Base-by-base conservation (phyloP, 2,329 filamentous ascomycete species). In the Aspergillus thermomutatus region DNA sequence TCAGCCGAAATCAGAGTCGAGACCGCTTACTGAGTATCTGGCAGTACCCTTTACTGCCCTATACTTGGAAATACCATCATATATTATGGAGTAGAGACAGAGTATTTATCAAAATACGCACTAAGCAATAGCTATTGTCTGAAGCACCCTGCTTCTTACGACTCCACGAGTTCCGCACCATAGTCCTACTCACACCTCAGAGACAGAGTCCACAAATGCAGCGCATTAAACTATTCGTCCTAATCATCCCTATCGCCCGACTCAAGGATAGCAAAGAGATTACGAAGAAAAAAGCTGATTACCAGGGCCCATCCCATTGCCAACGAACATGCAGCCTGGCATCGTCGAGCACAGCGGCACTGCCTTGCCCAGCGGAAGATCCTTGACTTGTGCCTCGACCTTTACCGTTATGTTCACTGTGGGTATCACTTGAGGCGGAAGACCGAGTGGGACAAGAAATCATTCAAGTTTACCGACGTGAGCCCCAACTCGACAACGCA, bases 401-500 rank as follows among this genome's bases (percentile, higher is more conserved):
- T 17, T 17, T 1, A 31, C 14, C 31, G 5, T 4, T 11, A 14
- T 37, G 5, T 6, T 17, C 14, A 17, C 11, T 17, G 31, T 17
- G 17, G 17, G 17, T 5, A 14, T 17, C 5, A 14, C 31, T 37
- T 5, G 4, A 17, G 31, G 17, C 31, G 31, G 31, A 37, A 17
- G 31, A 6, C 5, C 14, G 2, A 2, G 31, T 7, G 17, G 1
- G 4, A 6, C 14, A 37, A 17, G 14, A 37, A 37, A 5, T 37
- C 14, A 37, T 17, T 14, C 5, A 85, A 95, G 53, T 95, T 93
- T 77, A 90, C 90, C 2, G 50, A 46, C 11, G 14, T 57, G 52
- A 60, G 27, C 14, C 21, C 37, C 19, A 56, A 23, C 49, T 58
- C 56, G 3, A 55, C 41, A 21, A 25, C 48, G 26, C 49, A 58